These are phyloP conservation scores for Yamadazyma sp. DNA, from an alignment of 805 yeast genomes.

Conservation along the genomic window DNA sequence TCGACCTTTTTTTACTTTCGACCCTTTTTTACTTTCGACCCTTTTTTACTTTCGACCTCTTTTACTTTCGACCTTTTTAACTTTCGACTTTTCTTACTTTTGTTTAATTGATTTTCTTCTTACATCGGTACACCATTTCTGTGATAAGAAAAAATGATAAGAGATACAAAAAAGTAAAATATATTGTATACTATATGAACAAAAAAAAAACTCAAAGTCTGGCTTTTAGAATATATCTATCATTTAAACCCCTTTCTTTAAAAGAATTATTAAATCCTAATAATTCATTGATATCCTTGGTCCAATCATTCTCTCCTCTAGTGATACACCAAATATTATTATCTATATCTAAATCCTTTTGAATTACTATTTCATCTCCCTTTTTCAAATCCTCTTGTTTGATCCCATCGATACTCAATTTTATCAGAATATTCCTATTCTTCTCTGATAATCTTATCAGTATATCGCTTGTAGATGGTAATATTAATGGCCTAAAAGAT, in stretches of 20 bases:
- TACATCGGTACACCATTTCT: too few species aligned
- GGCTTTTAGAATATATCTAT: too few species aligned
- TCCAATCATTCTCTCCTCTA: constrained; percentile 84
- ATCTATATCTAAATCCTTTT: constrained; percentile 14
- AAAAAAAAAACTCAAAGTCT: too few species aligned
- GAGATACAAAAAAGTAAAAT: too few species aligned
- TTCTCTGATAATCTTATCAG: constrained; percentile 54
- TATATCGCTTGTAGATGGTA: constrained; percentile 77
- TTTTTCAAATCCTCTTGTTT: constrained; percentile 63
- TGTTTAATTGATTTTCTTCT: too few species aligned
- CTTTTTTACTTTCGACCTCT: too few species aligned
- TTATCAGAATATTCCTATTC: constrained; percentile 37
- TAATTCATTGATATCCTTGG: constrained; percentile 79
- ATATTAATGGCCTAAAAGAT: constrained; percentile 82
- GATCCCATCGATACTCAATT: constrained; percentile 81
- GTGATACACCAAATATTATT: constrained; percentile 88
- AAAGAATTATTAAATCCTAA: constrained; percentile 87
- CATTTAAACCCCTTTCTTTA: constrained; percentile 34
- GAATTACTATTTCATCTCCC: constrained; percentile 77
- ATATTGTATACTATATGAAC: too few species aligned
- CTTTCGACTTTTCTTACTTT: too few species aligned
- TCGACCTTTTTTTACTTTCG: too few species aligned
- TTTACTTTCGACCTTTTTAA: too few species aligned
- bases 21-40: too few species aligned
- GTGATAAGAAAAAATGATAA: too few species aligned